Conservation (phyloP, 495 filamentous ascomycete species). For the Podospora pseudocomata region DNA sequence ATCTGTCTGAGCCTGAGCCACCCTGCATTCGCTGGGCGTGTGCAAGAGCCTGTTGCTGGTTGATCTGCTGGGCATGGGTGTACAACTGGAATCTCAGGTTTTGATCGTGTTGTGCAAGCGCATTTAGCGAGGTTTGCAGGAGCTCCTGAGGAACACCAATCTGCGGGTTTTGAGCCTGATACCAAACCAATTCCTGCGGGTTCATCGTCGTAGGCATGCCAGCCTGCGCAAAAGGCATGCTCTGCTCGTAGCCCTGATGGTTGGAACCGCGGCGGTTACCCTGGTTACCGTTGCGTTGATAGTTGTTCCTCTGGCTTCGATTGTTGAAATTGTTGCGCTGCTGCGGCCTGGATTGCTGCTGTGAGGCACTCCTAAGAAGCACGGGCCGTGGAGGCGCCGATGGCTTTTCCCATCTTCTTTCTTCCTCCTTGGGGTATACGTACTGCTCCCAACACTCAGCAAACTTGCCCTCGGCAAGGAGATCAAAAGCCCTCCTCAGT, state of each 20-base stretch:
- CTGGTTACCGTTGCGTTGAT: slow-evolving; percentile 47
- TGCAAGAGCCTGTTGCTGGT: slow-evolving; percentile 43
- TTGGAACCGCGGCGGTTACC: slow-evolving; percentile 40
- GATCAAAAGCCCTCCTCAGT: slow-evolving; percentile 79
- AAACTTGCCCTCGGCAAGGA: slow-evolving; percentile 70
- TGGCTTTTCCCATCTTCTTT: slow-evolving; percentile 71
- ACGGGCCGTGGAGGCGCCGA: slow-evolving; percentile 43
- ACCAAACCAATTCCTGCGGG: slow-evolving; percentile 43
- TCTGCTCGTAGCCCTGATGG: slow-evolving; percentile 38
- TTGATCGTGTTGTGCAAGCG: slow-evolving; percentile 38
- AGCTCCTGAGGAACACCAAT: slow-evolving; percentile 45
- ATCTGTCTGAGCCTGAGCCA: slow-evolving; percentile 40
- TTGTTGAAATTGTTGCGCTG: slow-evolving; percentile 55
- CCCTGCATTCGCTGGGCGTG: slow-evolving; percentile 45
- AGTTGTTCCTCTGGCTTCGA: slow-evolving; percentile 56
- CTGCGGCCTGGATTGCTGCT: slow-evolving; percentile 32
- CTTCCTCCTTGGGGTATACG: slow-evolving; percentile 79
- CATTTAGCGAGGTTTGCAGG: slow-evolving; percentile 36
- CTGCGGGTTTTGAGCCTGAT: slow-evolving; percentile 33
- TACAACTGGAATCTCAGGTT: slow-evolving; percentile 44
- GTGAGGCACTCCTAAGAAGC: slow-evolving; percentile 51
- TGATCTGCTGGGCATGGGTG: slow-evolving; percentile 44
- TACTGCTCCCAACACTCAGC: slow-evolving; percentile 79
- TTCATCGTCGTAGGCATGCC: slow-evolving; percentile 25
- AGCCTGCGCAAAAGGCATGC: slow-evolving; percentile 20